Evolutionary conservation across 306 rosid species (phyloP).

Genomic region (Fragaria ananassa): DNA sequence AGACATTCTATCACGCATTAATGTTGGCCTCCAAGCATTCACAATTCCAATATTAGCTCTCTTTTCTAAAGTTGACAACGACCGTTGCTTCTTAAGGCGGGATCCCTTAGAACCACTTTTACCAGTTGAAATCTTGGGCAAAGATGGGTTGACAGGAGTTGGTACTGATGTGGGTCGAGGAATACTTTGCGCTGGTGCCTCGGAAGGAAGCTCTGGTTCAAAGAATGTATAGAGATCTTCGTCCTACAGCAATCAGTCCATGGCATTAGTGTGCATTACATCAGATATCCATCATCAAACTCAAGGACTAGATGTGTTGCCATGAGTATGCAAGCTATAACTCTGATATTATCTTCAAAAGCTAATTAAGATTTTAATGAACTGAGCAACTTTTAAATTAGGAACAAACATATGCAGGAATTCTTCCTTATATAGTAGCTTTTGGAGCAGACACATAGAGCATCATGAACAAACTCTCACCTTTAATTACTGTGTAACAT

Average conservation of each 20-base stretch:
- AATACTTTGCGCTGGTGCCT: conserved; percentile 38
- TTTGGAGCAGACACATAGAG: background rate
- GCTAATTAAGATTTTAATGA: background rate
- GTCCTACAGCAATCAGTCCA: conserved; percentile 50
- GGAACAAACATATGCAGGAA: background rate
- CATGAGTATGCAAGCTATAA: background rate
- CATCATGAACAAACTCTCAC: background rate
- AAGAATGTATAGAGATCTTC: conserved; percentile 84
- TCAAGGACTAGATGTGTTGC: background rate
- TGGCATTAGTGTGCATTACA: background rate
- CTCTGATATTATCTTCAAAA: background rate
- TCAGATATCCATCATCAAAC: conserved; percentile 5
- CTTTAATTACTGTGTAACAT: background rate
- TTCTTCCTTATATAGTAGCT: background rate
- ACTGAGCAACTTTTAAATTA: background rate
- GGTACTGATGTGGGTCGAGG: conserved; percentile 33
- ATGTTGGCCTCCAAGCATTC: conserved; percentile 38
- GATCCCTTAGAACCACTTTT: conserved; percentile 42
- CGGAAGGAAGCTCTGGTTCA: conserved; percentile 86
- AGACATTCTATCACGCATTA: conserved; percentile 41
- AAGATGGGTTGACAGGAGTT: conserved; percentile 35
- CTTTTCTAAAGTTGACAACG: conserved; percentile 61
- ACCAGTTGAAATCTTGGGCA: conserved; percentile 39
- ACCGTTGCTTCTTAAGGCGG: conserved; percentile 67
- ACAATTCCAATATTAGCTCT: conserved; percentile 31